phyloP scores from a whole-genome alignment of 108 stramenopile genomes.

The Fistulifera solaris region DNA sequence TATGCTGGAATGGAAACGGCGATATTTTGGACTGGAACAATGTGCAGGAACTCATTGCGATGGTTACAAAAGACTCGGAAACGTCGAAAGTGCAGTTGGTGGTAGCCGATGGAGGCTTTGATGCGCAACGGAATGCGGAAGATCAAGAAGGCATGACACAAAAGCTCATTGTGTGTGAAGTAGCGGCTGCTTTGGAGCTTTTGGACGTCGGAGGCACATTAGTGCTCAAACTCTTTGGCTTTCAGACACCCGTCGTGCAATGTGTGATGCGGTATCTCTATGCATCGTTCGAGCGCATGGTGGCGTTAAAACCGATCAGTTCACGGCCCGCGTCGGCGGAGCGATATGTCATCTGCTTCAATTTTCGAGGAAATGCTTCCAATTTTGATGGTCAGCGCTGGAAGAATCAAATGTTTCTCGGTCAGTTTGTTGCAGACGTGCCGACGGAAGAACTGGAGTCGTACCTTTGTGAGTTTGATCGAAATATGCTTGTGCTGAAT shows the following conservation, averaged over 20 bases:
- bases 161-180: slow-evolving; percentile 64
- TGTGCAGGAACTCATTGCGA: slow-evolving; percentile 31
- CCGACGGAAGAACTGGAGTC: slow-evolving; percentile 7
- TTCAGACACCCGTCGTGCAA: slow-evolving; percentile 39
- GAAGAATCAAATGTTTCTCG: slow-evolving; percentile 42
- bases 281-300: slow-evolving; percentile 36
- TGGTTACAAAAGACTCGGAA: slow-evolving; percentile 21
- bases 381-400: slow-evolving; percentile 45
- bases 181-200: slow-evolving; percentile 57
- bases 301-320: slow-evolving; percentile 63
- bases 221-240: slow-evolving; percentile 77
- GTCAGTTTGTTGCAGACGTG: slow-evolving; percentile 12
- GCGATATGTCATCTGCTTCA: slow-evolving; percentile 61
- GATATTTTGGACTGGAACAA: slow-evolving; percentile 83
- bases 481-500: slow-evolving; percentile 41
- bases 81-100: slow-evolving; percentile 45
- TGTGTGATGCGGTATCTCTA: slow-evolving; percentile 20
- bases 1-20: slow-evolving; percentile 67
- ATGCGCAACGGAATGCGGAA: slow-evolving; percentile 76
- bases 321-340: slow-evolving; percentile 82
- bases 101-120: slow-evolving; percentile 84
- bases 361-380: slow-evolving; percentile 31
- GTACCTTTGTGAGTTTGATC: slow-evolving; percentile 34
- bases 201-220: slow-evolving; percentile 48
- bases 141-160: slow-evolving; percentile 65